Evolutionary conservation across 345 rosid species (phyloP).

Genomic region (Lenwebbia sp.): DNA sequence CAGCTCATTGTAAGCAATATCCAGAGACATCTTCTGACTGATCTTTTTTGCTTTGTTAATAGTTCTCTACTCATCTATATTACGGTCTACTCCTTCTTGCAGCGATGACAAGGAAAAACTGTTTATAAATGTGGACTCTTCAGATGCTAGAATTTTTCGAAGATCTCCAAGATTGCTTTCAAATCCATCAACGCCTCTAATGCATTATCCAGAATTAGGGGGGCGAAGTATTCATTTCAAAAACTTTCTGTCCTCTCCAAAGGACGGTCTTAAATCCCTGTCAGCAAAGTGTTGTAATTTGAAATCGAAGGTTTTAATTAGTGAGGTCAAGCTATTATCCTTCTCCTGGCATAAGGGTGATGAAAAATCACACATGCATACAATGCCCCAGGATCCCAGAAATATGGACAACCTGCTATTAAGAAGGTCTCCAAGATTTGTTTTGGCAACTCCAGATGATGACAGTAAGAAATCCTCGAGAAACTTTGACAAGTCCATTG

Average conservation of each 20-base stretch:
- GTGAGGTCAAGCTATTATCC: constrained; percentile 1
- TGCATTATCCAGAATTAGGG: background rate
- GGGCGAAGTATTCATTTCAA: background rate
- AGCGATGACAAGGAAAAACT: background rate
- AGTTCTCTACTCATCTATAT: background rate
- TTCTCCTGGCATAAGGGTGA: constrained; percentile 6
- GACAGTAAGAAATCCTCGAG: constrained; percentile 2
- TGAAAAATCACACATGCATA: background rate
- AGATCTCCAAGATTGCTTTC: constrained; percentile 17
- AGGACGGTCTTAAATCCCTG: background rate
- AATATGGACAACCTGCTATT: background rate
- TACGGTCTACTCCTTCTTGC: background rate
- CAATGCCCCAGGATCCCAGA: background rate
- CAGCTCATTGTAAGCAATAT: background rate
- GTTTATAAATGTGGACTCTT: background rate
- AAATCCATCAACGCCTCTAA: constrained; percentile 3
- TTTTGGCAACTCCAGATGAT: constrained; percentile 9
- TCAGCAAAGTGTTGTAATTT: background rate
- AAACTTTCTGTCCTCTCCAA: background rate
- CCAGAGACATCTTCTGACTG: background rate
- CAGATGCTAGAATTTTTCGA: constrained; percentile 4
- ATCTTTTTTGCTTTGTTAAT: background rate
- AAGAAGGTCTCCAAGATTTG: constrained; percentile 17
- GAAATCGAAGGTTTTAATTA: background rate
- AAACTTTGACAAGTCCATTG: constrained; percentile 1